Evolutionary conservation across 768 basidiomycete genomes (phyloP).

Genomic region (Xanthoconium stramineum): DNA sequence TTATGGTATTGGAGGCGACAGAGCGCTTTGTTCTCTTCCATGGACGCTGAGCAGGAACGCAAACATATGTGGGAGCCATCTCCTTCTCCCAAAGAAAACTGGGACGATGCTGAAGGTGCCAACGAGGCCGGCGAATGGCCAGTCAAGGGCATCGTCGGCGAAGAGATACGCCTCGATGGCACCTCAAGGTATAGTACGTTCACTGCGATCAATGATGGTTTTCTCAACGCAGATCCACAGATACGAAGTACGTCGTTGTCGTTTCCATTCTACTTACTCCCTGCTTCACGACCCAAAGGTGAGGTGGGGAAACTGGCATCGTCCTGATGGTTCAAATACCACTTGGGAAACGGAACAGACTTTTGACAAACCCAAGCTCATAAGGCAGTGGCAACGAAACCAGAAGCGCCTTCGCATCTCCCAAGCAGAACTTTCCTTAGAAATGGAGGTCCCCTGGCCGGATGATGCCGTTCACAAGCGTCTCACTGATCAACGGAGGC

Average conservation of each 20-base stretch:
- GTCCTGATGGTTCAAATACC: constrained; percentile 49
- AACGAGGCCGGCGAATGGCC: constrained; percentile 33
- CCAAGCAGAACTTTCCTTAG: constrained; percentile 31
- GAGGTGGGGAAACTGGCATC: constrained; percentile 51
- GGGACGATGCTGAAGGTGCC: constrained; percentile 31
- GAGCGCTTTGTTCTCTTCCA: not conserved
- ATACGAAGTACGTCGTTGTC: constrained; percentile 28
- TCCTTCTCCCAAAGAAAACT: constrained; percentile 28
- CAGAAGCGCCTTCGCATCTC: constrained; percentile 31
- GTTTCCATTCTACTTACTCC: not conserved
- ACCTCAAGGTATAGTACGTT: constrained; percentile 21
- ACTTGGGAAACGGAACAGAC: constrained; percentile 44
- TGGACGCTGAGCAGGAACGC: not conserved
- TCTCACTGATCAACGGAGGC: constrained; percentile 40
- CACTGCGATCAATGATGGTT: not conserved
- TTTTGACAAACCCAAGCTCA: constrained; percentile 16
- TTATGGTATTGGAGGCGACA: not conserved
- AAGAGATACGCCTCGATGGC: constrained; percentile 31
- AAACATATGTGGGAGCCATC: constrained; percentile 28
- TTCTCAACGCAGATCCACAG: constrained; percentile 17
- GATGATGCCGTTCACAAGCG: constrained; percentile 43
- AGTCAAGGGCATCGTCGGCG: constrained; percentile 27
- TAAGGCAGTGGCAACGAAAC: constrained; percentile 33
- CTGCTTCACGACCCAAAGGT: constrained; percentile 35
- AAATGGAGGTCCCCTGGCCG: constrained; percentile 39